These are phyloP conservation scores for Leccinellum luteum DNA, from an alignment of 768 basidiomycete genomes.

Conservation along the genomic window DNA sequence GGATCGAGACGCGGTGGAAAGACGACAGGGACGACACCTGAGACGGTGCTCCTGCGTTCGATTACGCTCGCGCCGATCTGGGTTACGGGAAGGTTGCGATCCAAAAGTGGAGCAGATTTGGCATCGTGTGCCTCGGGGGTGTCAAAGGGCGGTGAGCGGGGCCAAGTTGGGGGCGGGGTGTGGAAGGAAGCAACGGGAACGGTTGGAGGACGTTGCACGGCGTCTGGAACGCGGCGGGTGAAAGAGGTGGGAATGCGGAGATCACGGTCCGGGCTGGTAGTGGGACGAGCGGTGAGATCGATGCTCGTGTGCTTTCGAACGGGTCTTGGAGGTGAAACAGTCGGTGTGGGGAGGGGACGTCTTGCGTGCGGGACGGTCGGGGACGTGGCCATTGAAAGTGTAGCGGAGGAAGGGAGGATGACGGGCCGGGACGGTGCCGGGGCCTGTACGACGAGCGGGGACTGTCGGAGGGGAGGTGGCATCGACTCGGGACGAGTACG, in stretches of 20 bases:
- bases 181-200: neutral
- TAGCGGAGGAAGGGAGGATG: constrained; percentile 24
- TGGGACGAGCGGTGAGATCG: constrained; percentile 21
- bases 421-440: constrained; percentile 32
- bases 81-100: constrained; percentile 32
- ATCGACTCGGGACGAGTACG: constrained; percentile 28
- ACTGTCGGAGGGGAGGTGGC: constrained; percentile 16
- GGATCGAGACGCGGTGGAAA: neutral
- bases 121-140: constrained; percentile 7
- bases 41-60: constrained; percentile 30
- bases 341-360: constrained; percentile 24
- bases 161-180: constrained; percentile 14
- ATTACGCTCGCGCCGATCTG: constrained; percentile 10
- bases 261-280: constrained; percentile 16
- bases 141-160: constrained; percentile 6
- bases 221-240: constrained; percentile 19
- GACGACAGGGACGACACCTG: constrained; percentile 7
- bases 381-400: constrained; percentile 11
- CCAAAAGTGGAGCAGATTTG: constrained; percentile 45
- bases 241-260: constrained; percentile 24
- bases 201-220: neutral
- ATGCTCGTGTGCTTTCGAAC: constrained; percentile 21
- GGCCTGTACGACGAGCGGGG: constrained; percentile 26
- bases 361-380: constrained; percentile 16
- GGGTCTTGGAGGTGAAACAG: neutral